These are phyloP conservation scores for Globisporangium irregulare DNA, from an alignment of 352 stramenopile genomes.

Conservation along the genomic window DNA sequence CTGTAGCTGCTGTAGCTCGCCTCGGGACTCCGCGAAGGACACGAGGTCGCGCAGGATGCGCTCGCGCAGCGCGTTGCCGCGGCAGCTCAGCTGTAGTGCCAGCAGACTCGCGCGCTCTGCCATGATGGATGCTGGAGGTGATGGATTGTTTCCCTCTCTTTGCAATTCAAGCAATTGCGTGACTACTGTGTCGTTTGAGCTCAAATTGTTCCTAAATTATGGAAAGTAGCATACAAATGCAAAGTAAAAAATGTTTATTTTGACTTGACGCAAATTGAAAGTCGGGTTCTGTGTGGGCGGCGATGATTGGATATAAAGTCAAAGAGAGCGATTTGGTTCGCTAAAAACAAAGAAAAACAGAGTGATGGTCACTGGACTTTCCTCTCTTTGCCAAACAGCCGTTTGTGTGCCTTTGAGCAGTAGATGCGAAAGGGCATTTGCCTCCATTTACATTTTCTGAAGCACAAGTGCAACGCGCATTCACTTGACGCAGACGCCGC, in stretches of 20 bases:
- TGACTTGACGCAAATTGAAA: background rate
- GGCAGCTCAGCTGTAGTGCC: conserved; percentile 67
- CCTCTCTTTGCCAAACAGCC: background rate
- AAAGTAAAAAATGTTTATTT: background rate
- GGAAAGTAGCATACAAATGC: background rate
- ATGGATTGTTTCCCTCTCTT: background rate
- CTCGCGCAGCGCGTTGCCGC: conserved; percentile 58
- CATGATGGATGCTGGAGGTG: conserved; percentile 13
- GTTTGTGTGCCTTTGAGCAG: background rate
- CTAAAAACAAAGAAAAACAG: background rate
- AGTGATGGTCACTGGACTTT: background rate
- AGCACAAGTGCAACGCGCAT: background rate
- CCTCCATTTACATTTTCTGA: background rate
- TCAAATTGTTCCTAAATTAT: background rate
- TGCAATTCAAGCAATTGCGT: conserved; percentile 2
- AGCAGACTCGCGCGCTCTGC: conserved; percentile 35
- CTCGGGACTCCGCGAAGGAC: conserved; percentile 46
- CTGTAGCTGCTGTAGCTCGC: conserved; percentile 43
- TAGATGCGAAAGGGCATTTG: background rate
- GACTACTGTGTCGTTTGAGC: background rate
- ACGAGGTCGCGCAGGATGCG: conserved; percentile 56
- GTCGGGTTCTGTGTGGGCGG: background rate
- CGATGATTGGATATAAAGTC: background rate
- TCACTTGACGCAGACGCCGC: background rate
- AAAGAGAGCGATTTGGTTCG: background rate